Conservation (phyloP, 2,329 filamentous ascomycete species). For the Incumbomyces delicatus region DNA sequence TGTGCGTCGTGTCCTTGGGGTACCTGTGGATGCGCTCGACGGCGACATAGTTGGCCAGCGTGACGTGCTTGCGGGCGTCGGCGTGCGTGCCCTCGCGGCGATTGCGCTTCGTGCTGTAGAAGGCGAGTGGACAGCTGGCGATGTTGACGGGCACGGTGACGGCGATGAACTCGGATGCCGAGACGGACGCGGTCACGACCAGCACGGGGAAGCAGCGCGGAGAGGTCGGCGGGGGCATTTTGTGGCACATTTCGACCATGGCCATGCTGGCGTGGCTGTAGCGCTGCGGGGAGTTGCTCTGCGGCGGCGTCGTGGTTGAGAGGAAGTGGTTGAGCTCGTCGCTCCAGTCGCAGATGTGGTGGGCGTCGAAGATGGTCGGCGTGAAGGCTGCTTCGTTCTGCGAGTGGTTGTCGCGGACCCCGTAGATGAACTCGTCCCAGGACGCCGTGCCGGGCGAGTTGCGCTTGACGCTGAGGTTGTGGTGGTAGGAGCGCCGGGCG, state of each 20-base stretch:
- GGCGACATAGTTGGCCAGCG: slow-evolving; percentile 21
- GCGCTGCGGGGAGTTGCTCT: not conserved
- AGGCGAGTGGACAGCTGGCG: slow-evolving; percentile 12
- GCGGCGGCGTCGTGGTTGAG: not conserved
- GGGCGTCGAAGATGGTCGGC: slow-evolving; percentile 26
- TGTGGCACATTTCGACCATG: slow-evolving; percentile 26
- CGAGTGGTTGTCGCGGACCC: slow-evolving; percentile 30
- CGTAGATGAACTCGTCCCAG: slow-evolving; percentile 30
- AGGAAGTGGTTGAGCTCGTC: slow-evolving; percentile 10
- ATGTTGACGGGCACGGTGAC: slow-evolving; percentile 25
- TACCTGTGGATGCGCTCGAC: slow-evolving; percentile 13
- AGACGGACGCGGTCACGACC: slow-evolving; percentile 20
- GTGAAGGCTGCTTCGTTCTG: slow-evolving; percentile 34
- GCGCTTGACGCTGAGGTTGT: slow-evolving; percentile 14
- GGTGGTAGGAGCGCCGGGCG: slow-evolving; percentile 31
- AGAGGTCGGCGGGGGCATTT: slow-evolving; percentile 19
- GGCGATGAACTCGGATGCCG: slow-evolving; percentile 21
- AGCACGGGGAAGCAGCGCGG: slow-evolving; percentile 25
- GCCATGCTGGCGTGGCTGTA: slow-evolving; percentile 9
- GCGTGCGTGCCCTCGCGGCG: slow-evolving; percentile 17
- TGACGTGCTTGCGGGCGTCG: slow-evolving; percentile 20
- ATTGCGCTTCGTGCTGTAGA: slow-evolving; percentile 23
- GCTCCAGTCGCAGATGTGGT: slow-evolving; percentile 22
- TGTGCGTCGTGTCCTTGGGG: not conserved
- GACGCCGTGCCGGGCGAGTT: slow-evolving; percentile 27